These are phyloP conservation scores for Backusella parvicylindrica DNA, from an alignment of 192 early-diverging fungal genomes.

Conservation along the genomic window DNA sequence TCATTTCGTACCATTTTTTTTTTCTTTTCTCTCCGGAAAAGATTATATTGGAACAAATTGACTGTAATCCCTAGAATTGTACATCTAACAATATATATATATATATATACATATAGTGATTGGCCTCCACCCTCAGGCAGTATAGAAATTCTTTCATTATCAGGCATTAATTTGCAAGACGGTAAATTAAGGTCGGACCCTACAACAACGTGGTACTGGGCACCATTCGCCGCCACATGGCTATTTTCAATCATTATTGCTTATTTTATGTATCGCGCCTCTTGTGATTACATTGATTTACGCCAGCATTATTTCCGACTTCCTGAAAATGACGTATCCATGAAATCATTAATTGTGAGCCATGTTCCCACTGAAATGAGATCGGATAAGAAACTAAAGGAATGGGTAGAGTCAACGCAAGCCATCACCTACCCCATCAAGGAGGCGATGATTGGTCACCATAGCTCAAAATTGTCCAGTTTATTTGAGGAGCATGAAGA, in stretches of 20 bases:
- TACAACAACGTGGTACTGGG: conserved; percentile 55
- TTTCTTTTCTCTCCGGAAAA: neutral
- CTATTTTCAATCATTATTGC: conserved; percentile 54
- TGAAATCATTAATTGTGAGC: conserved; percentile 65
- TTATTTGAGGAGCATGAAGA: conserved; percentile 62
- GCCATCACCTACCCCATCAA: conserved; percentile 37
- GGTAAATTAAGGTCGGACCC: conserved; percentile 17
- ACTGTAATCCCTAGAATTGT: no score
- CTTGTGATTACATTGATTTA: conserved; percentile 47
- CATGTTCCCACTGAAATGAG: conserved; percentile 48
- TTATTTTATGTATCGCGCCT: conserved; percentile 53
- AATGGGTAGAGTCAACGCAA: conserved; percentile 13
- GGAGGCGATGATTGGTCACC: conserved; percentile 63
- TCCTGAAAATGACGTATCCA: conserved; percentile 50
- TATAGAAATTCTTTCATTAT: conserved; percentile 33
- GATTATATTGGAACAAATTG: neutral
- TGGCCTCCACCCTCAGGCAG: conserved; percentile 35
- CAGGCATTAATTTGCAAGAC: conserved; percentile 31
- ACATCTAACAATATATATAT: no score
- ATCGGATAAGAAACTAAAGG: conserved; percentile 13
- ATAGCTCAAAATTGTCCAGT: conserved; percentile 63
- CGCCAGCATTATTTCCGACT: conserved; percentile 53
- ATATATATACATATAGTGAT: conserved; percentile 17
- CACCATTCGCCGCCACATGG: conserved; percentile 65
- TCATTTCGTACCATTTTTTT: neutral